Evolutionary conservation across 2,329 filamentous ascomycete genomes (phyloP).

Genomic region (Colletotrichum shisoi): DNA sequence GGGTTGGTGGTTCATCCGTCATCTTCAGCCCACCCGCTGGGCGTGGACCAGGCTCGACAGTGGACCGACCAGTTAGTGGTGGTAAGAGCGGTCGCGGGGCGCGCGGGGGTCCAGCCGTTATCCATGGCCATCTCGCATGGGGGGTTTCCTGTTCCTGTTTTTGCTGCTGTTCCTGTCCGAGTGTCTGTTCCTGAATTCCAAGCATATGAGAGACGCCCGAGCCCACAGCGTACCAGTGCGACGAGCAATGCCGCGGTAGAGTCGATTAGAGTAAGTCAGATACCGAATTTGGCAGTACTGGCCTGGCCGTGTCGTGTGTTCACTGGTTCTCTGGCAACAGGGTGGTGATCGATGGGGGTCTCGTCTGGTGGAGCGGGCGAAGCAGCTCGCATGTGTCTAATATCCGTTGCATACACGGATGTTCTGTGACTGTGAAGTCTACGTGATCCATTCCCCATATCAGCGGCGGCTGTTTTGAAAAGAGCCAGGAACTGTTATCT

Average conservation of each 20-base stretch:
- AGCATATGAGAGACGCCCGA: conserved; percentile 27
- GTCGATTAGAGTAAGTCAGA: conserved; percentile 15
- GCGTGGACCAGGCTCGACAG: conserved; percentile 2
- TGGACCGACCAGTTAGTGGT: too few species aligned
- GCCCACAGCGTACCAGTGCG: conserved; percentile 23
- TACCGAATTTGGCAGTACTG: conserved; percentile 17
- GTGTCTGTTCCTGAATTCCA: conserved; percentile 33
- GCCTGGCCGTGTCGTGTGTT: conserved; percentile 13
- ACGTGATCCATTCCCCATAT: conserved; percentile 27
- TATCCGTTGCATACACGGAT: conserved; percentile 24
- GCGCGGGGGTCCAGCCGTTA: conserved; percentile 20
- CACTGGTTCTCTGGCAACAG: conserved; percentile 8
- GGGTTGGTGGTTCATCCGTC: conserved; percentile 31
- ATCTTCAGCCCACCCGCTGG: conserved; percentile 22
- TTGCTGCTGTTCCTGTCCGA: conserved; percentile 6
- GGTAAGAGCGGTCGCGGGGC: conserved; percentile 15
- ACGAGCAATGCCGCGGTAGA: conserved; percentile 27
- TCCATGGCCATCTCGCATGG: background rate
- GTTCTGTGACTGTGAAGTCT: background rate
- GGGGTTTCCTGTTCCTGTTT: background rate
- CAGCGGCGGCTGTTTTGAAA: conserved; percentile 13
- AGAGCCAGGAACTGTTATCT: conserved; percentile 24
- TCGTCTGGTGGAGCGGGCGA: conserved; percentile 19
- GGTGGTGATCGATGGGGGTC: conserved; percentile 23
- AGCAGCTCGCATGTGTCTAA: conserved; percentile 33